A percentile compares a stretch with the other conserved stretches of the same genome.
Evolutionary conservation across 2,329 filamentous ascomycete genomes (phyloP).

Genomic region (Diaporthe aspalathi): DNA sequence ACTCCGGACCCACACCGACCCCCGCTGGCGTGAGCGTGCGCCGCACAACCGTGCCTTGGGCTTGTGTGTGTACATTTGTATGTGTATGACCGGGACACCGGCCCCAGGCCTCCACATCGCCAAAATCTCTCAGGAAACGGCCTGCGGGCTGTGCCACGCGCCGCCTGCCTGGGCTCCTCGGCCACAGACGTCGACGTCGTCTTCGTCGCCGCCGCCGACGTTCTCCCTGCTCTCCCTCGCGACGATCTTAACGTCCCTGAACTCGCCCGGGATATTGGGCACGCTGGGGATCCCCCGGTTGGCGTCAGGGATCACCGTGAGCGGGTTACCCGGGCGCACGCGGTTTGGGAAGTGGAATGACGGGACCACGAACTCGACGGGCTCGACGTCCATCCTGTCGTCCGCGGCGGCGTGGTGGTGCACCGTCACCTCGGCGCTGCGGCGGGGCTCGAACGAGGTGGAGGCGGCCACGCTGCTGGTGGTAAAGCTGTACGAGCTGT

Average conservation of each 20-base stretch:
- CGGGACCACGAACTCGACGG: slow-evolving; percentile 37
- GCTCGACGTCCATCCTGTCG: slow-evolving; percentile 36
- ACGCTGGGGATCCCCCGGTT: slow-evolving; percentile 61
- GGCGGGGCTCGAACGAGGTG: slow-evolving; percentile 23
- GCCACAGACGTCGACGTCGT: slow-evolving; percentile 7
- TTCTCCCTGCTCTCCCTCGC: slow-evolving; percentile 25
- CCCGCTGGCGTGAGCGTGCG: not conserved
- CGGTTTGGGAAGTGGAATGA: slow-evolving; percentile 49
- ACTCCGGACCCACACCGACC: not conserved
- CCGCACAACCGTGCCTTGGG: not conserved
- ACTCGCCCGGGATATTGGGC: slow-evolving; percentile 55
- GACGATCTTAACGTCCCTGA: slow-evolving; percentile 30
- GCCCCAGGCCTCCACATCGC: too few species aligned
- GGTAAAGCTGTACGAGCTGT: slow-evolving; percentile 20
- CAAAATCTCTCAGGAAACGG: not conserved
- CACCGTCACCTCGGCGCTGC: slow-evolving; percentile 32
- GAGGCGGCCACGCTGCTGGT: slow-evolving; percentile 25
- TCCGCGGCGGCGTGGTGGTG: not conserved
- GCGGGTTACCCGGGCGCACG: slow-evolving; percentile 43
- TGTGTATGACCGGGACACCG: not conserved
- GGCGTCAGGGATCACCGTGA: slow-evolving; percentile 57
- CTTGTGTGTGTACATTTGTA: not conserved
- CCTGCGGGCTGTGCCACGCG: slow-evolving; percentile 13
- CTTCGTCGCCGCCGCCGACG: not conserved
- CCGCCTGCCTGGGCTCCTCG: slow-evolving; percentile 2